Percentiles rank a stretch among this genome's conserved stretches.
Conservation (phyloP, 2,329 filamentous ascomycete species). For the Diaporthe batatas region DNA sequence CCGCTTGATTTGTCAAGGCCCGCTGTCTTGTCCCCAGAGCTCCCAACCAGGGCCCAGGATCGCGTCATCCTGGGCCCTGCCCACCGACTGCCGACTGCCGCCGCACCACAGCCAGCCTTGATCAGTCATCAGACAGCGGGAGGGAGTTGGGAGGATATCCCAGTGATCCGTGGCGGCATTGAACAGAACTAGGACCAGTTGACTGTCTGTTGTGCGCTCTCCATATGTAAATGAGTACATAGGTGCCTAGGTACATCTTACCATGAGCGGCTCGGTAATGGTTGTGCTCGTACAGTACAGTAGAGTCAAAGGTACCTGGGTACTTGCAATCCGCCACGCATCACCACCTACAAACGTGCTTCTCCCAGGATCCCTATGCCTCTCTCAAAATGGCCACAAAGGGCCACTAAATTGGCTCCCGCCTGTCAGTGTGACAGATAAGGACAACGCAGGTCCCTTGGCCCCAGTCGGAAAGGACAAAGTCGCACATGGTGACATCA, state of each 20-base stretch:
- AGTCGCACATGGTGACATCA: slow-evolving; percentile 3
- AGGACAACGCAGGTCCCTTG: neutral
- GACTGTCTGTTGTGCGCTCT: neutral
- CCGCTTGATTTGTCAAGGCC: slow-evolving; percentile 41
- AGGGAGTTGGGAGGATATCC: neutral
- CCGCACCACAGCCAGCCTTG: neutral
- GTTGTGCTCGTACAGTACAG: too few relatives aligned
- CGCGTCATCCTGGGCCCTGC: neutral
- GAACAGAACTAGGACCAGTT: neutral
- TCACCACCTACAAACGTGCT: neutral
- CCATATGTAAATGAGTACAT: neutral
- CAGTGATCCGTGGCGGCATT: neutral
- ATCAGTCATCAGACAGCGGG: neutral
- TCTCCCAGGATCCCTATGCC: neutral
- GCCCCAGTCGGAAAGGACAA: neutral
- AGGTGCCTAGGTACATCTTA: too few relatives aligned
- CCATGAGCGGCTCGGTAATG: too few relatives aligned
- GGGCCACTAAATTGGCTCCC: slow-evolving; percentile 36
- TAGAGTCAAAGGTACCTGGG: too few relatives aligned
- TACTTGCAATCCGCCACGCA: neutral
- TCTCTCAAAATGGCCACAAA: neutral
- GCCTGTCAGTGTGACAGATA: slow-evolving; percentile 9
- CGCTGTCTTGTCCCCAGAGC: neutral
- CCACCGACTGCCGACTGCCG: slow-evolving; percentile 25
- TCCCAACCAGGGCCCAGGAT: slow-evolving; percentile 13